Conservation (phyloP, 2,329 filamentous ascomycete species). For the Neoscytalidium dimidiatum region DNA sequence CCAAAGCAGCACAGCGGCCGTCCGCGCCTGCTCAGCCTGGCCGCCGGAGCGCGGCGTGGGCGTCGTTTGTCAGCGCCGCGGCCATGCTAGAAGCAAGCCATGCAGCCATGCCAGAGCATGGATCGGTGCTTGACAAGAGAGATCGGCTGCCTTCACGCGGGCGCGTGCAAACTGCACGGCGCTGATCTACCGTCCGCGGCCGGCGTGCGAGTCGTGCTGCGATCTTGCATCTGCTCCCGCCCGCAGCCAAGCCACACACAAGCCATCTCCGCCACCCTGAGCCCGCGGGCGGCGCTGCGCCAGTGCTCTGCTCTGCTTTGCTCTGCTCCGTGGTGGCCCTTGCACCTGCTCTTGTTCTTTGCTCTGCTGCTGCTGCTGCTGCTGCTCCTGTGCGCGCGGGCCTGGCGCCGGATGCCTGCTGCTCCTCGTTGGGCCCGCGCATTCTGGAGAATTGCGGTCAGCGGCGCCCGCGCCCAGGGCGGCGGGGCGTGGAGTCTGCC, state of each 20-base stretch:
- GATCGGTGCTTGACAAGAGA: slow-evolving; percentile 13
- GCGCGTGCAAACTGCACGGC: slow-evolving; percentile 17
- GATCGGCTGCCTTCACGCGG: slow-evolving; percentile 5
- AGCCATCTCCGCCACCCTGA: slow-evolving; percentile 10
- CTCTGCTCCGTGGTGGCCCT: not conserved
- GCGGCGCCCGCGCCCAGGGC: not conserved
- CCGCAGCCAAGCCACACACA: slow-evolving; percentile 9
- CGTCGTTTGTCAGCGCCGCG: slow-evolving; percentile 1
- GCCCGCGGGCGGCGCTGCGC: not conserved
- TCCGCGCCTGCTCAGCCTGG: slow-evolving; percentile 7
- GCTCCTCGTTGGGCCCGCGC: slow-evolving; percentile 5
- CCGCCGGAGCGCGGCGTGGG: not conserved
- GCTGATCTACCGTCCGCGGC: slow-evolving; percentile 15
- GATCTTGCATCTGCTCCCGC: slow-evolving; percentile 18
- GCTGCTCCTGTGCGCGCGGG: not conserved
- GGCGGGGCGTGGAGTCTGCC: slow-evolving; percentile 13
- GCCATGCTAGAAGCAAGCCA: slow-evolving; percentile 12
- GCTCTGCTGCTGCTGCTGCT: no score
- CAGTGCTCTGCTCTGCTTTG: not conserved
- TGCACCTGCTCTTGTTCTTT: no score
- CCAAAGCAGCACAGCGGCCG: slow-evolving; percentile 11
- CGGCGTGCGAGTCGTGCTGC: slow-evolving; percentile 15
- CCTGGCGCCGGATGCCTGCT: not conserved
- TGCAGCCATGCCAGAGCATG: slow-evolving; percentile 5
- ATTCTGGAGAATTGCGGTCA: slow-evolving; percentile 16